phyloP scores from a whole-genome alignment of 1,139 yeast species.

The Yamadazyma diddensiae region DNA sequence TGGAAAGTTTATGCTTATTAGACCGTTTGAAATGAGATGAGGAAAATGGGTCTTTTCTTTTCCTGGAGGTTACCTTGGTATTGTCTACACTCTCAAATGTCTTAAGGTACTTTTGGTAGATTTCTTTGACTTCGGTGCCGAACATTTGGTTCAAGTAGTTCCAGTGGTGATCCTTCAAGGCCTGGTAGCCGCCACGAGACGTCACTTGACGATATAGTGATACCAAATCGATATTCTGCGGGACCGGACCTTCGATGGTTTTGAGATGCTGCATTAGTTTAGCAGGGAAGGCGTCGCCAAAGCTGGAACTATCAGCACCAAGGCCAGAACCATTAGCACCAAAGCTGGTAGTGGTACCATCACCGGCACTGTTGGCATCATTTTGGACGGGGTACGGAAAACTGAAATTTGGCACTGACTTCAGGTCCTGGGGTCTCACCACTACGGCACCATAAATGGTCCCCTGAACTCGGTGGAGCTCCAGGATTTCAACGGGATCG shows the following conservation, averaged over 20 bases:
- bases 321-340: no score
- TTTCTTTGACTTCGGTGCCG: conserved; percentile 1
- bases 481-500: no score
- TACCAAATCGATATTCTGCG: neutral
- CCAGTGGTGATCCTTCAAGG: conserved; percentile 1
- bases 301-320: no score
- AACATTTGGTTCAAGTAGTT: neutral
- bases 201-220: neutral
- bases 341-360: no score
- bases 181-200: conserved; percentile 2
- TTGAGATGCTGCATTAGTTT: neutral
- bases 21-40: conserved; percentile 39
- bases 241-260: neutral
- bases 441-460: no score
- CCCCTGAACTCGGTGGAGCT: no score
- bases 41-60: neutral
- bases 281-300: no score
- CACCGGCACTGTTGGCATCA: no score
- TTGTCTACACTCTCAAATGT: neutral
- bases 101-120: conserved; percentile 3
- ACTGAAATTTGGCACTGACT: no score
- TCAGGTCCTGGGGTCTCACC: no score
- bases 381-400: no score
- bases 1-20: conserved; percentile 39
- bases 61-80: conserved; percentile 7